Evolutionary conservation across 2,329 filamentous ascomycete genomes (phyloP), one percentile per base, ranked within the genome.

Genomic region (Curvularia eragrostidis): DNA sequence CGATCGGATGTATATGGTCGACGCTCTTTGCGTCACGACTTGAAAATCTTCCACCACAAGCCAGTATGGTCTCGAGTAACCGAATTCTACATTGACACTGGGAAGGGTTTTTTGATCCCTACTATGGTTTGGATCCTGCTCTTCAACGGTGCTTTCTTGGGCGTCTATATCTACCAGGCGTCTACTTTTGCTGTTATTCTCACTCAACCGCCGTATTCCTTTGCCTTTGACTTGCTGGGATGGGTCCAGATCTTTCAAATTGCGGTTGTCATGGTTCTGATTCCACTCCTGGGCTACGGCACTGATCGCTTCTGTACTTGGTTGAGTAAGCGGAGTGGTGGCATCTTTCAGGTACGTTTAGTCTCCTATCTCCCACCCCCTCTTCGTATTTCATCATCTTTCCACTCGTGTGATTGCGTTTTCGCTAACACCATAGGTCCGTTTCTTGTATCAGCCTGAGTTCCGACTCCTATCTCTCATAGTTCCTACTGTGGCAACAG

Each of bases 81-180:
- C 9, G 38, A 19, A 3, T 41, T 41, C 18, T 41, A 41, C 18
- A 2, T 41, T 8, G 38, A 41, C 3, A 41, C 38, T n/a, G 38
- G 13, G 15, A 41, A 41, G 18, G 38, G 38, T 3, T 41, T 41
- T 21, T 41, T 41, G 9, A 41, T 41, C 38, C 38, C 38, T 21
- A 41, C 38, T 5, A 41, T 41, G 1, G 19, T 41, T 12, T 41
- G 38, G 38, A 41, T 41, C 21, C 5, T 41, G 6, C 38, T 41
- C 38, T 41, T 41, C 38, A 41, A 41, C 18, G 38, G 38, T 41
- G 38, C 38, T 21, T 41, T 41, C 38, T 41, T 41, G 38, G 38
- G 38, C 13, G 38, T 41, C 38, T 41, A 41, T 18, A 41, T 41
- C 18, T 41, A 41, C 38, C 38, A 41, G 18, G 18, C 38, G 1